These are phyloP conservation scores for Aspergillus sergii DNA, from an alignment of 2,329 filamentous ascomycete genomes.

Conservation along the genomic window DNA sequence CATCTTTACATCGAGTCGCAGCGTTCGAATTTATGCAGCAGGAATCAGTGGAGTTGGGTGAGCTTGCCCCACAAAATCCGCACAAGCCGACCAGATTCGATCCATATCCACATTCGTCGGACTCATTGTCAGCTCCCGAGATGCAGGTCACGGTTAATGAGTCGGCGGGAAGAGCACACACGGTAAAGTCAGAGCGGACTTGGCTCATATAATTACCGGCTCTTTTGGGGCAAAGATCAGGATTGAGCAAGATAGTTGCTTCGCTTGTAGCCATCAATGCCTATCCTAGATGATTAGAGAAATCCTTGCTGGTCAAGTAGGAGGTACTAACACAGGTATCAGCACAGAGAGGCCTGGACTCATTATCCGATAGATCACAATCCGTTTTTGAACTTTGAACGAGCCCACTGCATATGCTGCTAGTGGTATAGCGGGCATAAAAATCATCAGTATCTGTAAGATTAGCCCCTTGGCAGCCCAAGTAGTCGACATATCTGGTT, in stretches of 20 bases:
- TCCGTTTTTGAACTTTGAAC: conserved; percentile 79
- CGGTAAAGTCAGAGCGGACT: conserved; percentile 89
- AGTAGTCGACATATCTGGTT: conserved; percentile 74
- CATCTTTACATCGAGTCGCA: conserved; percentile 70
- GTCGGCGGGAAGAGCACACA: conserved; percentile 80
- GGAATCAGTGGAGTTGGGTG: conserved; percentile 89
- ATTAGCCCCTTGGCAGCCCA: conserved; percentile 80
- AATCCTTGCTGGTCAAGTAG: neutral
- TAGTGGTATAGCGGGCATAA: conserved; percentile 92
- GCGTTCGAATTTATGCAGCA: conserved; percentile 85
- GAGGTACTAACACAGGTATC: conserved; percentile 73
- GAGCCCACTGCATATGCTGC: conserved; percentile 89
- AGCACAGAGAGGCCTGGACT: conserved; percentile 79
- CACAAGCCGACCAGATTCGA: conserved; percentile 75
- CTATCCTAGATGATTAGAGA: conserved; percentile 43
- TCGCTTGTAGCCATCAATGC: conserved; percentile 87
- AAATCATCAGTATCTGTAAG: conserved; percentile 76
- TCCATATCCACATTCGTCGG: conserved; percentile 81
- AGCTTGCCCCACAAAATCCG: conserved; percentile 80
- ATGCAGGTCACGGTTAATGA: conserved; percentile 78
- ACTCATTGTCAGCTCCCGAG: conserved; percentile 75
- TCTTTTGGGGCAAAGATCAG: conserved; percentile 69
- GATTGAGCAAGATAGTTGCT: conserved; percentile 76
- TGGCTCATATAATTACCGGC: conserved; percentile 68
- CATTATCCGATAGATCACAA: conserved; percentile 67